Base-by-base conservation (phyloP, 2,329 filamentous ascomycete species). In the Fusarium graminum region DNA sequence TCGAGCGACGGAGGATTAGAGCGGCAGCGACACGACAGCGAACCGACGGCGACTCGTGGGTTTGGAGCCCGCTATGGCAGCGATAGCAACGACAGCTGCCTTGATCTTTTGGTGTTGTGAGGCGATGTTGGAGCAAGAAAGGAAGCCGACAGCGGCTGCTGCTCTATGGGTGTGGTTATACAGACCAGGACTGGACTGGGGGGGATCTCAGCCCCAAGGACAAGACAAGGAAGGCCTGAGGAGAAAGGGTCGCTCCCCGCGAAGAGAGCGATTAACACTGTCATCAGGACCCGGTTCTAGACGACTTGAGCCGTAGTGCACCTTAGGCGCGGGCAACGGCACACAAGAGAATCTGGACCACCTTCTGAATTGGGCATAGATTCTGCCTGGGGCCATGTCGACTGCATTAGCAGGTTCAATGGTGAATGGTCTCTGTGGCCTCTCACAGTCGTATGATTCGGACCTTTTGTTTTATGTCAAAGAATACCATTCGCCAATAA, bases 401-500 rank as follows among this genome's bases (percentile, higher is more conserved):
- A 41, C 43, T 52, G n/a, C 41, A 59, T 49, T 22, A 22, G 22
- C 22, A 64, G 55, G 34, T 67, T 51, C 39, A 29, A 57, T 52
- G 43, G 59, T 51, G 30, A 32, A 57, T 52, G 43, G 59, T 60
- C 44, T 19, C 47, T 56, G 41, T 56, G 63, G 63, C 34, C 61
- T 55, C 40, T 41, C 43, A 57, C 46, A 50, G 51, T 62, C 34
- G 22, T 28, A 32, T 56, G 40, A 68, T 60, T 70, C 66, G 70
- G 70, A 69, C 70, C 70, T 72, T 72, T 72, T 69, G 64, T 72
- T 52, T 44, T 17, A 49, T 40, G 49, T n/a, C 45, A 28, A 32
- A 38, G 32, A 26, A 17, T 53, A 34, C n/a, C 41, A 39, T 58
- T 54, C 44, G 38, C 39, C 47, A 30, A 26, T 30, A 14, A 34